phyloP scores from a whole-genome alignment of 2,329 filamentous ascomycete species.

The Pseudogymnoascus sp. region DNA sequence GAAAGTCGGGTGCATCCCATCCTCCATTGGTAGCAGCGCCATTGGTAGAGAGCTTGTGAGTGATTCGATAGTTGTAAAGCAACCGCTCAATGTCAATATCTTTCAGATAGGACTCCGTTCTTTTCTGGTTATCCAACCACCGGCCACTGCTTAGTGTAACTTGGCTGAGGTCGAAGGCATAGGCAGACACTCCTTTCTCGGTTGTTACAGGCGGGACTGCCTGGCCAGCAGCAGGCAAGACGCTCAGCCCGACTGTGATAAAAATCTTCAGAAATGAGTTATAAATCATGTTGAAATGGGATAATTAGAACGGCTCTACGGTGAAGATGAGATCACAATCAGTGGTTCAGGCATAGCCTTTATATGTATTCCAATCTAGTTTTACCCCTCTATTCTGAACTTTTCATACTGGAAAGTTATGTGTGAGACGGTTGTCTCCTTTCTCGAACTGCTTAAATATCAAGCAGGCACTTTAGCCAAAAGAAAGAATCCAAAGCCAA shows the following conservation, averaged over 20 bases:
- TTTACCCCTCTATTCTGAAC: not conserved
- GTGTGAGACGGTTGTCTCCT: not conserved
- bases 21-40: slow-evolving; percentile 42
- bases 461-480: not conserved
- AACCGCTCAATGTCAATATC: slow-evolving; percentile 41
- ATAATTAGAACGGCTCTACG: not conserved
- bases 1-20: slow-evolving; percentile 50
- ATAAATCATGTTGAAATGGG: not conserved
- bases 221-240: not conserved
- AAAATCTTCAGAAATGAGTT: not conserved
- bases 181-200: not conserved
- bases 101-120: slow-evolving; percentile 43
- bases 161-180: slow-evolving; percentile 36
- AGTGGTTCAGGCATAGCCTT: not conserved
- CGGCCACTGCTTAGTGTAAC: slow-evolving; percentile 36
- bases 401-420: not conserved
- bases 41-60: slow-evolving; percentile 41
- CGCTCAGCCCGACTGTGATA: not conserved
- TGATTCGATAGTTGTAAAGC: slow-evolving; percentile 42
- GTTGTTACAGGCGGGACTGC: slow-evolving; percentile 1
- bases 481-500: not conserved
- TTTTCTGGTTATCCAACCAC: slow-evolving; percentile 40
- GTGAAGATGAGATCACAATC: not conserved
- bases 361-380: not conserved
- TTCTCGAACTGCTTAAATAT: not conserved